Percentiles rank a stretch among this genome's conserved stretches.
These are phyloP conservation scores for Casaregolazyma suthepensis DNA, from an alignment of 1,139 yeast genomes.

Conservation along the genomic window DNA sequence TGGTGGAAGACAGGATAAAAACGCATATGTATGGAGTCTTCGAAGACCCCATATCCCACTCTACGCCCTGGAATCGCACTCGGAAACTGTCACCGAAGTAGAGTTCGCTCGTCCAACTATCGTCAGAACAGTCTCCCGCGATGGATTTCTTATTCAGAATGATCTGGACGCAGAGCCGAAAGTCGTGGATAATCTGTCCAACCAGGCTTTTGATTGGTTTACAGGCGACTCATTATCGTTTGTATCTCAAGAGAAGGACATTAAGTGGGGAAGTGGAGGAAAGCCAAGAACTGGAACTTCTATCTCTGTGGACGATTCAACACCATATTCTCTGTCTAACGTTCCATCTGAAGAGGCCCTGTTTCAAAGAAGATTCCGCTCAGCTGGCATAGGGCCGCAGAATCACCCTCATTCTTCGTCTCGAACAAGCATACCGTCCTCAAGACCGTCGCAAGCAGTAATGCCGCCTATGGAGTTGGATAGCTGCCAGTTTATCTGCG, in stretches of 20 bases:
- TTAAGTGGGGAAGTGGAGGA: slow-evolving; percentile 1
- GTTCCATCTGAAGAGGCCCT: not conserved
- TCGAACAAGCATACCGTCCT: not conserved
- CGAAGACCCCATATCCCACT: slow-evolving; percentile 71
- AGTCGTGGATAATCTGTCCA: slow-evolving; percentile 49
- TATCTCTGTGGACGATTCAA: not conserved
- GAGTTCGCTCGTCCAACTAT: slow-evolving; percentile 45
- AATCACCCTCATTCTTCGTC: not conserved
- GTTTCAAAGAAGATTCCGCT: not conserved
- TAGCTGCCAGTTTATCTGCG: slow-evolving; percentile 14
- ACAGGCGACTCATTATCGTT: slow-evolving; percentile 46
- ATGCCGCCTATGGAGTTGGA: slow-evolving; percentile 5
- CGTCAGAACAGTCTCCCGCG: slow-evolving; percentile 49
- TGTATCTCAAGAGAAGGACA: slow-evolving; percentile 43
- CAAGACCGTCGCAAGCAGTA: slow-evolving; percentile 1
- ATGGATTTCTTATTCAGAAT: slow-evolving; percentile 49
- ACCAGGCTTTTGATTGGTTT: slow-evolving; percentile 55
- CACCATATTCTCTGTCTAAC: not conserved
- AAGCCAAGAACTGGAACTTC: not conserved
- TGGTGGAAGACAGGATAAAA: slow-evolving; percentile 63
- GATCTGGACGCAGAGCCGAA: slow-evolving; percentile 46
- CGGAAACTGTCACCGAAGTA: slow-evolving; percentile 46
- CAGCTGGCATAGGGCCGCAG: not conserved
- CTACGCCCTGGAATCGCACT: slow-evolving; percentile 52
- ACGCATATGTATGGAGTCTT: slow-evolving; percentile 67